Evolutionary conservation across 2,329 filamentous ascomycete genomes (phyloP), one percentile per base, ranked within the genome.

Genomic region (Madurella mycetomatis): DNA sequence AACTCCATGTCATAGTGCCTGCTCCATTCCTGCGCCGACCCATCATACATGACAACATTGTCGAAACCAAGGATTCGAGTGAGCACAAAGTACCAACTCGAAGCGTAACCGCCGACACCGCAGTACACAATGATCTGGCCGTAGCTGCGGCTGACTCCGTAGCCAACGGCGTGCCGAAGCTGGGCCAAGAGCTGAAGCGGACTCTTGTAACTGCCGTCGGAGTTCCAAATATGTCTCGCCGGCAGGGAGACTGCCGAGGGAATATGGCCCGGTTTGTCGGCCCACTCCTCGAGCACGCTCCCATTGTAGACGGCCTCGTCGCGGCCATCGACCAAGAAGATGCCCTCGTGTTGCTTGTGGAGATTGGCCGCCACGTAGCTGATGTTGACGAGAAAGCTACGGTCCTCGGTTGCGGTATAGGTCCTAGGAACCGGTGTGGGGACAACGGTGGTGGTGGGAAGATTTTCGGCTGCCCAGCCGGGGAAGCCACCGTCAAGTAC

Each of bases 401-500:
- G 55, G 53, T 60, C 51, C 42, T 57, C 52, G 25, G 50, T 41
- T 5, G 53, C 49, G 25, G 54, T 50, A 32, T 51, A 57, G 25
- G 58, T 54, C 19, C 37, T 30, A 2, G 53, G 47, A 12, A 37
- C 30, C 4, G 51, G 44, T 9, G 48, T 31, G 16, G 55, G 58
- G 2, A 52, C 55, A 2, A 39, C 58, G 12, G 53, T 54, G 25
- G 58, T 60, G 44, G 44, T 42, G 37, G 52, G 53, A n/a, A 52
- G 47, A 16, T 34, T 40, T 48, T 60, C 58, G 44, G 37, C 19
- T 13, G 15, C 2, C 58, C 58, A 60, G 34, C 41, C 55, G n/a
- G 55, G 55, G 52, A 57, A 58, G 40, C 58, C 58, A 30, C 58
- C 58, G 50, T 60, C 55, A 40, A 60, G 58, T n/a, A 60, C 49